Conservation (phyloP, 2,329 filamentous ascomycete genomes). For the Cladobotryum mycophilum region DNA sequence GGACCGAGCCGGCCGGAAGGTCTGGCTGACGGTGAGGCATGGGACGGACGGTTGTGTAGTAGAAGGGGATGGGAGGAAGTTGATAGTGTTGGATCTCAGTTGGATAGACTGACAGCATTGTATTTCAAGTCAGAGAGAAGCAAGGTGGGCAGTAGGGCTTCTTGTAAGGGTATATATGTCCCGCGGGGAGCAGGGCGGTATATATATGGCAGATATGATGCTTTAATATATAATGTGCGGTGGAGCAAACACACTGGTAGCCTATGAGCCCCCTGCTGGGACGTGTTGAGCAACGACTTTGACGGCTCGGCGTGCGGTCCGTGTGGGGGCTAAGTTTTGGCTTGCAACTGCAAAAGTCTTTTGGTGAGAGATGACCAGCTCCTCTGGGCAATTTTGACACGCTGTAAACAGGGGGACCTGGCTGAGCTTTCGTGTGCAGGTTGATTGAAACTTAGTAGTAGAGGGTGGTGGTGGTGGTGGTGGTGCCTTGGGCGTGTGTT, state of each 20-base stretch:
- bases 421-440: background rate
- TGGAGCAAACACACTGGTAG: background rate
- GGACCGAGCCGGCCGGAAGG: slow-evolving; percentile 7
- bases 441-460: background rate
- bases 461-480: too few relatives aligned
- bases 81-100: slow-evolving; percentile 13
- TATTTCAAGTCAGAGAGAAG: slow-evolving; percentile 2
- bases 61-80: background rate
- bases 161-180: slow-evolving; percentile 13
- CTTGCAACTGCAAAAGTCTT: background rate
- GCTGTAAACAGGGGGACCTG: background rate
- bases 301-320: slow-evolving; percentile 11
- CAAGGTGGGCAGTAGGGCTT: slow-evolving; percentile 3
- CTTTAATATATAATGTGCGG: slow-evolving; percentile 3
- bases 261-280: too few relatives aligned
- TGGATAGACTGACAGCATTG: slow-evolving; percentile 19
- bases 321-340: slow-evolving; percentile 7
- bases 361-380: background rate
- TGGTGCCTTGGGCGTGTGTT: background rate
- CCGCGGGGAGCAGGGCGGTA: background rate
- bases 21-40: slow-evolving; percentile 21
- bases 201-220: background rate
- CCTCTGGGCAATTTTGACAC: slow-evolving; percentile 5
- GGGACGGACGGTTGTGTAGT: slow-evolving; percentile 9
- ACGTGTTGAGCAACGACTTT: background rate